Evolutionary conservation across 1,284 basidiomycete species (phyloP).

Genomic region (Phenoliferia sp.): DNA sequence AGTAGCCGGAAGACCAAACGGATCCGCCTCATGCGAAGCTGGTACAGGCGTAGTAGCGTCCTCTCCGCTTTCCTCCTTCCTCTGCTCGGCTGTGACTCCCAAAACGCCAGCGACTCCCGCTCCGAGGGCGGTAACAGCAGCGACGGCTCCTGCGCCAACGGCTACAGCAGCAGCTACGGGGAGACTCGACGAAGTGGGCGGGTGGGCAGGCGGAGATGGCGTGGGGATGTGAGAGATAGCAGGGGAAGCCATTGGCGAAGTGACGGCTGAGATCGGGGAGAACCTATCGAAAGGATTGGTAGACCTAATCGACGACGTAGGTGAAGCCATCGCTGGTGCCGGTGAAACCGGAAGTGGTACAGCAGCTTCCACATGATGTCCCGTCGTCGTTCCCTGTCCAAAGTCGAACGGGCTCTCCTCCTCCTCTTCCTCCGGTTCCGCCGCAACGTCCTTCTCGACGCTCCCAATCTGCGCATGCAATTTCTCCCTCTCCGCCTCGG

Average conservation of each 20-base stretch:
- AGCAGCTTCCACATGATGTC: too few species aligned
- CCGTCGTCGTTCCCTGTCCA: constrained; percentile 36
- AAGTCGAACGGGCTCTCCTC: constrained; percentile 23
- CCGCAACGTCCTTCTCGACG: neutral
- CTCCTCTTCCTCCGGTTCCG: constrained; percentile 8
- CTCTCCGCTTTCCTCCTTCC: constrained; percentile 2
- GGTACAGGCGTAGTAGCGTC: constrained; percentile 26
- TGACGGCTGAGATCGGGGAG: constrained; percentile 45
- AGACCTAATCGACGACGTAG: constrained; percentile 56
- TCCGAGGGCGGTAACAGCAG: constrained; percentile 33
- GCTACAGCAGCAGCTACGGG: constrained; percentile 36
- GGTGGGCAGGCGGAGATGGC: constrained; percentile 3
- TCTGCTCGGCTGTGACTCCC: constrained; percentile 14
- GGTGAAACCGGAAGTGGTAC: constrained; percentile 68
- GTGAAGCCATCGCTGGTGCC: constrained; percentile 44
- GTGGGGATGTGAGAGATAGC: constrained; percentile 4
- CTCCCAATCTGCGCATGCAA: constrained; percentile 56
- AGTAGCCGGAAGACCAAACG: constrained; percentile 30
- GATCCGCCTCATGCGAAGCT: constrained; percentile 28
- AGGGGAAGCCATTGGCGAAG: constrained; percentile 16
- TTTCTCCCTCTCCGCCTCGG: constrained; percentile 71
- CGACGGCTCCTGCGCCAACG: constrained; percentile 38
- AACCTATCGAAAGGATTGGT: constrained; percentile 92
- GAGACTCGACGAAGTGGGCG: constrained; percentile 2
- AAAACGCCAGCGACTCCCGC: constrained; percentile 24